These are phyloP conservation scores for Euphorbia peplus DNA, from an alignment of 345 rosid genomes.

Conservation along the genomic window DNA sequence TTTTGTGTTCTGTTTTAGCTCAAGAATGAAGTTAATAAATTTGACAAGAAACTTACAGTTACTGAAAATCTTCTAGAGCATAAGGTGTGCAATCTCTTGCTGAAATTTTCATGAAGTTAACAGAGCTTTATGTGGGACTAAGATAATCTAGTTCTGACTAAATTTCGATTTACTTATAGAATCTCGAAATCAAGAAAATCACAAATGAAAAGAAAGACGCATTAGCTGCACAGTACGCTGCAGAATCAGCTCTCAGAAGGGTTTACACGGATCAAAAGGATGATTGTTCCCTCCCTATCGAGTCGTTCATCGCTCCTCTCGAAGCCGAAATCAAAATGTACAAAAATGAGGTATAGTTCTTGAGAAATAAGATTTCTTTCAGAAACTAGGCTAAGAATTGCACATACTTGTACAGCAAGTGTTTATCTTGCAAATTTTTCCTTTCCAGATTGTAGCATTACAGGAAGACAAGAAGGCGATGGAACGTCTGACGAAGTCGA, in stretches of 20 bases:
- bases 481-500: slow-evolving; percentile 83
- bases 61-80: slow-evolving; percentile 54
- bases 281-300: slow-evolving; percentile 55
- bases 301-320: slow-evolving; percentile 74
- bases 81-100: slow-evolving; percentile 42
- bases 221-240: slow-evolving; percentile 81
- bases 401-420: too few relatives aligned
- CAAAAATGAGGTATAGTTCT: slow-evolving; percentile 56
- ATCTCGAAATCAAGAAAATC: slow-evolving; percentile 70
- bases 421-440: background rate
- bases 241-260: slow-evolving; percentile 81
- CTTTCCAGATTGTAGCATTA: slow-evolving; percentile 50
- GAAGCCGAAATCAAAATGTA: slow-evolving; percentile 78
- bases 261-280: slow-evolving; percentile 66
- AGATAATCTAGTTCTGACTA: slow-evolving; percentile 7
- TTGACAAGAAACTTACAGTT: slow-evolving; percentile 49
- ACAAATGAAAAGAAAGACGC: slow-evolving; percentile 71
- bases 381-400: background rate
- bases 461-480: slow-evolving; percentile 88
- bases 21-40: slow-evolving; percentile 41
- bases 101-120: background rate
- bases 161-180: slow-evolving; percentile 38
- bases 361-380: background rate
- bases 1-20: slow-evolving; percentile 42
- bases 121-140: background rate